These are phyloP conservation scores for Plenodomus lindquistii DNA, from an alignment of 2,329 filamentous ascomycete species.

Conservation along the genomic window DNA sequence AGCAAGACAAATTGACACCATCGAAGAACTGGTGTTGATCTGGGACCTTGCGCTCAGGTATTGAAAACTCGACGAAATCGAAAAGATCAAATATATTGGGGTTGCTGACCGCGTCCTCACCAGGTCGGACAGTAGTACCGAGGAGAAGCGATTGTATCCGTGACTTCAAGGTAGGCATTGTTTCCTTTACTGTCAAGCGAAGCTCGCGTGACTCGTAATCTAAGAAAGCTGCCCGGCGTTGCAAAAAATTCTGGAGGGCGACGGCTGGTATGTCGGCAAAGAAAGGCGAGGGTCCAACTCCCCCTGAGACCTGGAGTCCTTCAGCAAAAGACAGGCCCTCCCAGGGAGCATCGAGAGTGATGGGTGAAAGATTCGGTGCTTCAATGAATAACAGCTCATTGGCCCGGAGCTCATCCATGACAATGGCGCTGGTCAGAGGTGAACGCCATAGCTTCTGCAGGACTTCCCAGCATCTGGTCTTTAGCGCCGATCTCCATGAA, in stretches of 20 bases:
- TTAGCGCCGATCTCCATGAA: conserved; percentile 50
- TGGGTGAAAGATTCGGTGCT: conserved; percentile 71
- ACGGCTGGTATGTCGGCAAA: conserved; percentile 68
- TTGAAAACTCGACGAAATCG: conserved; percentile 77
- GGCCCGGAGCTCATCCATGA: conserved; percentile 77
- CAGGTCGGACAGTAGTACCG: conserved; percentile 70
- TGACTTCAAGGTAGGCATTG: conserved; percentile 59
- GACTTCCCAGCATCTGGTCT: conserved; percentile 58
- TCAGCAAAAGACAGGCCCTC: conserved; percentile 66
- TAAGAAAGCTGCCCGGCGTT: conserved; percentile 74
- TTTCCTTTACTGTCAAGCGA: conserved; percentile 71
- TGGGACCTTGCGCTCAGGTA: conserved; percentile 51
- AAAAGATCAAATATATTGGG: conserved; percentile 88
- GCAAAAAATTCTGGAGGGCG: conserved; percentile 76
- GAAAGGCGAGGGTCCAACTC: conserved; percentile 62
- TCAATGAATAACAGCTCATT: conserved; percentile 81
- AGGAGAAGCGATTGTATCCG: conserved; percentile 67
- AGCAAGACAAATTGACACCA: conserved; percentile 69
- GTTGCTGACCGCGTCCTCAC: conserved; percentile 67
- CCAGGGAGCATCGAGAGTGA: conserved; percentile 72
- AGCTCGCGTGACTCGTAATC: conserved; percentile 88
- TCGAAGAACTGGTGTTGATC: conserved; percentile 64
- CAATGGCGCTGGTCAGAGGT: conserved; percentile 72
- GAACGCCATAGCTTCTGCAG: conserved; percentile 83
- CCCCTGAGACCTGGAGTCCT: conserved; percentile 26